Base-by-base conservation (phyloP, 305 asterid species). In the Withania somnifera region DNA sequence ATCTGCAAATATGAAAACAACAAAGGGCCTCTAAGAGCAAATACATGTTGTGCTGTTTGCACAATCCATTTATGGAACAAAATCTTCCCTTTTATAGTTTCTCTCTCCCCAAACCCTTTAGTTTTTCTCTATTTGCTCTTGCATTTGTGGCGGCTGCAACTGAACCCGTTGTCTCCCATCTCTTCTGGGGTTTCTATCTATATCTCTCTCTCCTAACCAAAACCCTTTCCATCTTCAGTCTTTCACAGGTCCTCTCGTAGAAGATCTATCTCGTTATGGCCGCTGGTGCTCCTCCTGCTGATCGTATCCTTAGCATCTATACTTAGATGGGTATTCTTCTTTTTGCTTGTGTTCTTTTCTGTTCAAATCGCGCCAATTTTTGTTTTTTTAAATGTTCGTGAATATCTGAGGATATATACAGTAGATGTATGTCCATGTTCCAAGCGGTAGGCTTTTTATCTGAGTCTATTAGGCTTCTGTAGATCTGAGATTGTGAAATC, bases 261-360 rank as follows among this genome's bases (percentile, higher is more conserved):
- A 77, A 81, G 83, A 54, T 79, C 82, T 50, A 71, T 73, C 57
- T 64, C 42, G 36, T 54, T 88, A 91, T 90, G 95, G 92, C 90
- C 4, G 81, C 91, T 78, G 88, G 88, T 78, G 93, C 90, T 80
- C 87, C 90, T 61, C 80, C 89, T 20, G 87, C 88, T 81, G 91
- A 89, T 88, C 93, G 93, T 91, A 91, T 91, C 93, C 92, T 88
- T 61, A 84, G 15, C 50, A 47, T 82, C n/a, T n/a, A n/a, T n/a
- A n/a, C n/a, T n/a, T n/a, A n/a, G n/a, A 22, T 83, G 28, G 6
- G 6, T 54, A 64, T 45, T 9, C 42, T n/a, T n/a, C n/a, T n/a
- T n/a, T n/a, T n/a, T n/a, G n/a, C 9, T 68, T 11, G 28, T 7
- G 5, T n/a, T 50, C 14, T 4, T n/a, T 13, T 26, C 64, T 67